Evolutionary conservation across 352 stramenopile genomes (phyloP), one percentile per base, ranked within the genome.

Genomic region (Blastocystis sp.): DNA sequence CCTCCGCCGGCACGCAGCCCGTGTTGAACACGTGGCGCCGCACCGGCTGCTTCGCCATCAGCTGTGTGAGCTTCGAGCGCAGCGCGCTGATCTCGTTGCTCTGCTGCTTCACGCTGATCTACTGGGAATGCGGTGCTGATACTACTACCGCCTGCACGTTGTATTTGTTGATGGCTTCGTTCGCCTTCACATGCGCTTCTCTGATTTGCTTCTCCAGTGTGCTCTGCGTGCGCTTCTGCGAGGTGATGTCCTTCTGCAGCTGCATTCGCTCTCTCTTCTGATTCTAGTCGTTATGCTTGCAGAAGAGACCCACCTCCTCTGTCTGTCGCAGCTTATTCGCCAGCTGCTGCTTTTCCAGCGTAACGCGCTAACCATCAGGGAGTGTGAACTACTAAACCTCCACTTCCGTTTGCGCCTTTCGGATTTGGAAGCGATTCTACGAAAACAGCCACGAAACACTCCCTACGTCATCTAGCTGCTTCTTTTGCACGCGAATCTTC

Each of bases 41-140:
- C 9, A 28, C 21, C 14, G 74, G 54, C 54, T 84, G 74, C 19
- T 43, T 84, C 7, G 34, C 43, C 59, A 84, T 61, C 19, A 57
- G 2, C 34, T 24, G 10, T 3, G 57, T 24, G 14, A 84, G 61
- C 14, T 59, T 54, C 17, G 34, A 43, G 14, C 74, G 74, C 28
- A 84, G 74, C 3, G 42, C 34, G 3, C 45, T 38, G 28, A 68
- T 84, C 61, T 84, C 74, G 74, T 84, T 84, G 21, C n/a, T 38
- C 42, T 84, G 74, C 57, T 84, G 74, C 34, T 84, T 84, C 74
- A 84, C 1, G 21, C 57, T 84, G 48, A 57, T 57, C 48, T 57
- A 57, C 48, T 57, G 6, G 48, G 6, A 17, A 57, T 14, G 48
- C 0, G 48, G 6, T 7, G 14, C 6, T 57, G 48, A 14, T 14